Base-by-base conservation (phyloP, 352 stramenopile genomes). In the Phytophthora melonis region DNA sequence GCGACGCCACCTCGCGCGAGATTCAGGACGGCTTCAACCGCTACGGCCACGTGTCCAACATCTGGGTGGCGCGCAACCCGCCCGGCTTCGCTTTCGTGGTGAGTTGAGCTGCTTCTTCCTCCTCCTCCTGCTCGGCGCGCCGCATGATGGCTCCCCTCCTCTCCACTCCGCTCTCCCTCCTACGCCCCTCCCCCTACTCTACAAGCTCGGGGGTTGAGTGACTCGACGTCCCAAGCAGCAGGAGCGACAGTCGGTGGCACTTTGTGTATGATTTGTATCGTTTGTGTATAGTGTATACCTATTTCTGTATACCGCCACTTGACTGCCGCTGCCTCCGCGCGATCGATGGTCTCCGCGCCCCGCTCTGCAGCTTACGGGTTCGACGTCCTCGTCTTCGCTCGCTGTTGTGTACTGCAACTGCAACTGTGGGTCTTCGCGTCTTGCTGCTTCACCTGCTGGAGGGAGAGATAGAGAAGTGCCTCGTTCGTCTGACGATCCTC, bases 1-100 rank as follows among this genome's bases (percentile, higher is more conserved):
- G 87, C 68, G 87, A 94, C 69, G 89, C 88, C 49, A 94, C 86
- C 43, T 93, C 87, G 57, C 86, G 86, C 34, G 89, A 96, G 75
- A 82, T 96, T 59, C 85, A 96, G 66, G 89, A 95, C 63, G 83
- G 83, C 30, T 96, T 96, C 79, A 86, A 64, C 69, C 89, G 88
- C 78, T 96, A 94, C 72, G 89, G 89, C 56, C 85, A 95, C 80
- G 84, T 96, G 63, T 82, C 83, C 72, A 96, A 95, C 80, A 91
- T 96, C 65, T 96, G 89, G 89, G 88, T 96, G 66, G 89, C 89
- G 58, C 88, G 89, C 61, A 96, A 96, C 80, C 89, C 89, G 60
- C 89, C 89, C 16, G 89, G 89, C 74, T 96, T 96, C 75, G 89
- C 89, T 83, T 96, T 96, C 79, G 86, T 96, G 87, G 89, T 96